Evolutionary conservation across 371 early-diverging fungal species (phyloP), one percentile per base, ranked within the genome.

Genomic region (Mycotypha africana): DNA sequence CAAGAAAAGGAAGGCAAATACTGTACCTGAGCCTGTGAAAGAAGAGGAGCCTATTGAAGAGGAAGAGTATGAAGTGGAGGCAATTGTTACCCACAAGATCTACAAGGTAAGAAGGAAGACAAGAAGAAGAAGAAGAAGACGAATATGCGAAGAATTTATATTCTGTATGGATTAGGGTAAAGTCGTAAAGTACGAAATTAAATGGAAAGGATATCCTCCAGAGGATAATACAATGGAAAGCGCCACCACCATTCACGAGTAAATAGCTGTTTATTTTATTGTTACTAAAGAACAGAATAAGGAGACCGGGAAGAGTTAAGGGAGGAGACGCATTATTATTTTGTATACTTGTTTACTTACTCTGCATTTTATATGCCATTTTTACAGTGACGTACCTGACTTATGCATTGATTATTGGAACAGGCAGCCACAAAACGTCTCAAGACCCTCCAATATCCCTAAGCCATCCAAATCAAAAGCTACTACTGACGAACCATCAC

Each of bases 341-440:
- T 2, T 39, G 25, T 15, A 17, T 23, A 8, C 3, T 46, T 14
- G 36, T 9, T 25, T 30, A 35, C 19, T 33, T 37, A 34, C 24
- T n/a, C n/a, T n/a, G n/a, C n/a, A n/a, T n/a, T n/a, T n/a, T n/a
- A n/a, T n/a, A n/a, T n/a, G n/a, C n/a, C n/a, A n/a, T n/a, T n/a
- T n/a, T n/a, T n/a, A n/a, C n/a, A 66, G 62, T 38, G 61, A 60
- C 44, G 60, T 57, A 6, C 49, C 53, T 25, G 54, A 60, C 2
- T 25, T 67, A 16, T 62, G 63, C 24, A 28, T 23, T 21, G 42
- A 47, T 11, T 67, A 67, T 41, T 67, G 67, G 67, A 37, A 46
- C 16, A 36, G 20, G 2, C 16, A 23, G 9, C 25, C 30, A 10
- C 36, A 51, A 17, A n/a, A n/a, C n/a, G 19, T 32, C 0, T 21